These are phyloP conservation scores for Dalbergia cultrata DNA, from an alignment of 306 rosid genomes.

Conservation along the genomic window DNA sequence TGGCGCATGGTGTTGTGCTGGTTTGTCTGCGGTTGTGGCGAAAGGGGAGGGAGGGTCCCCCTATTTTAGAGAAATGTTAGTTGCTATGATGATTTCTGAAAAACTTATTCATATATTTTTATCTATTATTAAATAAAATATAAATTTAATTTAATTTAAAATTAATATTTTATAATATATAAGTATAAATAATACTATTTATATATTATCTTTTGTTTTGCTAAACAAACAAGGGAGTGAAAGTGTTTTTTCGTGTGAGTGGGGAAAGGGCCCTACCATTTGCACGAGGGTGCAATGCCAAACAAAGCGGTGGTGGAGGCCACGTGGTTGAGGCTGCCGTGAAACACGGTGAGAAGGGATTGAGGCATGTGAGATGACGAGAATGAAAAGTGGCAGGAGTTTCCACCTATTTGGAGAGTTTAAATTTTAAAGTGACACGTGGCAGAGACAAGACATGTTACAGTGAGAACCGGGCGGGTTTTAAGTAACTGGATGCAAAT, in stretches of 20 bases:
- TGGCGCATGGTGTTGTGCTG: conserved; percentile 32
- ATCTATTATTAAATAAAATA: too few relatives aligned
- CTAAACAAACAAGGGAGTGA: neutral
- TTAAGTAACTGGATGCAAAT: too few relatives aligned
- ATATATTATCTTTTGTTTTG: too few relatives aligned
- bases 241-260: neutral
- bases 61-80: conserved; percentile 4
- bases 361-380: too few relatives aligned
- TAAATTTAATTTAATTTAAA: too few relatives aligned
- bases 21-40: neutral
- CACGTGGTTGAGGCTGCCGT: conserved; percentile 43
- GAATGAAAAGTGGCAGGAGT: neutral
- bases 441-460: neutral
- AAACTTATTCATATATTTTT: too few relatives aligned
- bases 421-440: too few relatives aligned
- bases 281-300: neutral
- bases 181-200: too few relatives aligned
- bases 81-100: too few relatives aligned
- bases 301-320: neutral
- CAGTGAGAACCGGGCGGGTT: conserved; percentile 25
- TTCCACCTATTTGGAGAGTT: conserved; percentile 7
- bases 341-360: too few relatives aligned
- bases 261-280: conserved; percentile 31
- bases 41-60: neutral
- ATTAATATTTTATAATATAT: too few relatives aligned